Evolutionary conservation across 352 stramenopile species (phyloP), one percentile per base, ranked within the genome.

Genomic region (Globisporangium cederbergense): DNA sequence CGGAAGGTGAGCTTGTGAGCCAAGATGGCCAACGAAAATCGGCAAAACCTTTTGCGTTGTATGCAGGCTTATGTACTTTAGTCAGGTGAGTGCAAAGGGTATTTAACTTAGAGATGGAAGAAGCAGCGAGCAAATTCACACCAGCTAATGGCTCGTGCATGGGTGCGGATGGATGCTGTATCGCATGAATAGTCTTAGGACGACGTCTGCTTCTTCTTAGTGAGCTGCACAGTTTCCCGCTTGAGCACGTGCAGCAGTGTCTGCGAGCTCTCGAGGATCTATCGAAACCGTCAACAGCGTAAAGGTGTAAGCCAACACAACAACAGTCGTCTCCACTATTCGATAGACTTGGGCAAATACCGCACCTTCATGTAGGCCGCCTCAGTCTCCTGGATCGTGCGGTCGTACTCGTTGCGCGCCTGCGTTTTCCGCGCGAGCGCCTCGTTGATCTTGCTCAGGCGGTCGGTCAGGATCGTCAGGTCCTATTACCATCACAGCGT

Each of bases 191-290:
- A 22, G 43, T 4, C 16, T 16, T 77, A 90, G 51, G 79, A 92
- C 20, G 86, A 96, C 20, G 87, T 93, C 64, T 98, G 89, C 75
- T 97, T 97, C 80, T 98, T 98, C 88, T 98, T 98, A 43, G 80
- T 97, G n/a, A 98, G 78, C 65, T 97, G 95, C 50, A 96, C 85
- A 0, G 90, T 97, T 73, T 98, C 93, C 18, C 93, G 77, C 76
- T 98, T 98, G 66, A 98, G 91, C 65, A 98, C 94, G 65, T 98
- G 90, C 10, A 98, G 83, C 61, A 98, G 76, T 42, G 94, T 98
- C 73, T 98, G 92, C 45, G 91, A 98, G 63, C 80, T 95, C 75
- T 98, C 93, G 46, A 98, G 75, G 66, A 98, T 98, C 89, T 86
- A 18, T 34, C 18, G 3, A 32, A 7, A 28, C 1, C 16, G 38